These are phyloP conservation scores for Colletotrichum musae DNA, from an alignment of 2,329 filamentous ascomycete species.

Conservation along the genomic window DNA sequence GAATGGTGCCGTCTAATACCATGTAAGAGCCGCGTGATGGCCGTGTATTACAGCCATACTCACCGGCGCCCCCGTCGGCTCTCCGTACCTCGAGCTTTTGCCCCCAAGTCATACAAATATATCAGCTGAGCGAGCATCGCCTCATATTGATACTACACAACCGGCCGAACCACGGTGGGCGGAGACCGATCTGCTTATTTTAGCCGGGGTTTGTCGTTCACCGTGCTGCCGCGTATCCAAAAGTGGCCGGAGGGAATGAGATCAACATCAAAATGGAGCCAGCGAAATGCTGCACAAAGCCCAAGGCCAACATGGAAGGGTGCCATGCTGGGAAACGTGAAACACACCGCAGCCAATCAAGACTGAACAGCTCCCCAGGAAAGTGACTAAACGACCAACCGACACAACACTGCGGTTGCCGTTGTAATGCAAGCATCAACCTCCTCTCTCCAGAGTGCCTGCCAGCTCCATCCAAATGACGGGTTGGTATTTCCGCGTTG, in stretches of 20 bases:
- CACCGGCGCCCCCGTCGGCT: not conserved
- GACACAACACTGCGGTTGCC: slow-evolving; percentile 23
- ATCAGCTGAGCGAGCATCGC: not conserved
- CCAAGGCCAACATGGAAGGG: slow-evolving; percentile 10
- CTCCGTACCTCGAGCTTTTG: not conserved
- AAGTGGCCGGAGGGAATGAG: slow-evolving; percentile 12
- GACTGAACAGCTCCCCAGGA: slow-evolving; percentile 19
- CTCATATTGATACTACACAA: not conserved
- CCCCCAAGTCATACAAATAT: slow-evolving; percentile 6
- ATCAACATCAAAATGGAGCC: slow-evolving; percentile 21
- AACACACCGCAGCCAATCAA: slow-evolving; percentile 38
- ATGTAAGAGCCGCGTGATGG: slow-evolving; percentile 17
- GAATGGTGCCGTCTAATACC: not conserved
- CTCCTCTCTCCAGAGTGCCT: not conserved
- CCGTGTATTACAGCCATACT: not conserved
- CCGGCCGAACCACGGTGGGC: slow-evolving; percentile 2
- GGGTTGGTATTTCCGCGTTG: slow-evolving; percentile 7
- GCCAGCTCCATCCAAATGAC: slow-evolving; percentile 29
- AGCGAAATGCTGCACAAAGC: not conserved
- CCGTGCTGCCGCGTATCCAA: not conserved
- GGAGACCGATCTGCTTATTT: slow-evolving; percentile 7
- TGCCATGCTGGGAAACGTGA: slow-evolving; percentile 39
- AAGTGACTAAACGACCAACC: slow-evolving; percentile 8
- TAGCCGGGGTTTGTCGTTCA: not conserved
- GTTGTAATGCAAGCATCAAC: slow-evolving; percentile 29